phyloP scores from a whole-genome alignment of 2,329 filamentous ascomycete species.

The Fusarium dimerum region DNA sequence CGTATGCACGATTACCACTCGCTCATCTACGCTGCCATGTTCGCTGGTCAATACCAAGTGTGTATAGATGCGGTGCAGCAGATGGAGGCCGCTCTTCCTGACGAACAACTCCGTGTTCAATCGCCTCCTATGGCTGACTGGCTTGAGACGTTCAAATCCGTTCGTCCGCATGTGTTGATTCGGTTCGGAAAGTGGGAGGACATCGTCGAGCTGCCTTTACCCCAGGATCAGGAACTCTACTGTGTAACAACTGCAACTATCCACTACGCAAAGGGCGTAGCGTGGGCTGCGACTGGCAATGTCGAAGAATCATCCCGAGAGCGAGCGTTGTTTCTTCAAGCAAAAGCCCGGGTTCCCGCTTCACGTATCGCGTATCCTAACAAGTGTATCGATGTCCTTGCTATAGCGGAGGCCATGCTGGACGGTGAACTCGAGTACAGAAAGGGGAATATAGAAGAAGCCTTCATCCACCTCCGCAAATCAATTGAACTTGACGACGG shows the following conservation, averaged over 20 bases:
- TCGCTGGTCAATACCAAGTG: constrained; percentile 62
- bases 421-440: constrained; percentile 73
- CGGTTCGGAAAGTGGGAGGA: constrained; percentile 73
- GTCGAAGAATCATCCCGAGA: constrained; percentile 53
- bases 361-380: constrained; percentile 69
- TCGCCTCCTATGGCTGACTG: constrained; percentile 75
- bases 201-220: constrained; percentile 56
- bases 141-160: constrained; percentile 66
- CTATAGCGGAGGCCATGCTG: constrained; percentile 64
- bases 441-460: constrained; percentile 53
- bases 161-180: constrained; percentile 67
- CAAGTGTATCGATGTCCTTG: constrained; percentile 61
- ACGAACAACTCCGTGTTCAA: constrained; percentile 43
- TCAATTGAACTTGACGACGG: constrained; percentile 60
- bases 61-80: constrained; percentile 59
- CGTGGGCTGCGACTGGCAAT: constrained; percentile 58
- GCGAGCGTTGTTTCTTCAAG: constrained; percentile 49
- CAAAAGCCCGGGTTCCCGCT: constrained; percentile 50
- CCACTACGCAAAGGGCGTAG: constrained; percentile 69
- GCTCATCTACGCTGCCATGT: constrained; percentile 74
- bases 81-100: constrained; percentile 62
- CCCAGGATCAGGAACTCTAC: constrained; percentile 59
- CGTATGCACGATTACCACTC: constrained; percentile 73
- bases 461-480: constrained; percentile 57
- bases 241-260: constrained; percentile 66